Evolutionary conservation across 768 basidiomycete genomes (phyloP).

Genomic region (Termitomyces heimii): DNA sequence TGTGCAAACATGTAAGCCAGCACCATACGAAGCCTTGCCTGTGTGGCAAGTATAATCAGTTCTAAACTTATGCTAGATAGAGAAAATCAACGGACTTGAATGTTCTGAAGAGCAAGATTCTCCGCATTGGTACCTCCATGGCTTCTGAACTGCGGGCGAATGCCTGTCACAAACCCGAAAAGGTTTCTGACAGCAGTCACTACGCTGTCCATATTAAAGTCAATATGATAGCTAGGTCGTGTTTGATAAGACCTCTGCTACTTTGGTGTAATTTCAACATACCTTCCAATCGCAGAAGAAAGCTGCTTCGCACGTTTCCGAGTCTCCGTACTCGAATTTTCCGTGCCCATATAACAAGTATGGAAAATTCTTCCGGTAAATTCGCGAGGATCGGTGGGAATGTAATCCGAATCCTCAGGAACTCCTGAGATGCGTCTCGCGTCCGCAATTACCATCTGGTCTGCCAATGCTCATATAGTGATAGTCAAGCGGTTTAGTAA

Average conservation of each 20-base stretch:
- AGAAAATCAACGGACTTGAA: slow-evolving; percentile 52
- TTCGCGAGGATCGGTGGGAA: slow-evolving; percentile 84
- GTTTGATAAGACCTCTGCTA: neutral
- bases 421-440: slow-evolving; percentile 88
- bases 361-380: slow-evolving; percentile 88
- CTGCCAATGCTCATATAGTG: neutral
- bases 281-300: slow-evolving; percentile 88
- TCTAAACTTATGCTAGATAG: neutral
- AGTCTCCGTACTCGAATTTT: slow-evolving; percentile 89
- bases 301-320: slow-evolving; percentile 81
- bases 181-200: slow-evolving; percentile 81
- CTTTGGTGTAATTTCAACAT: neutral
- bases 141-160: slow-evolving; percentile 61
- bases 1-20: slow-evolving; percentile 94
- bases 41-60: neutral
- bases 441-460: slow-evolving; percentile 80
- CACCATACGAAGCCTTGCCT: slow-evolving; percentile 94
- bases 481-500: neutral
- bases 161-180: slow-evolving; percentile 75
- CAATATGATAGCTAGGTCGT: slow-evolving; percentile 73
- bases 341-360: slow-evolving; percentile 99
- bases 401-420: slow-evolving; percentile 70
- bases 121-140: slow-evolving; percentile 86
- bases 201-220: slow-evolving; percentile 93
- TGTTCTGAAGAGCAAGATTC: slow-evolving; percentile 96